Conservation (phyloP, 2,329 filamentous ascomycete genomes). For the Cercospora canescens region DNA sequence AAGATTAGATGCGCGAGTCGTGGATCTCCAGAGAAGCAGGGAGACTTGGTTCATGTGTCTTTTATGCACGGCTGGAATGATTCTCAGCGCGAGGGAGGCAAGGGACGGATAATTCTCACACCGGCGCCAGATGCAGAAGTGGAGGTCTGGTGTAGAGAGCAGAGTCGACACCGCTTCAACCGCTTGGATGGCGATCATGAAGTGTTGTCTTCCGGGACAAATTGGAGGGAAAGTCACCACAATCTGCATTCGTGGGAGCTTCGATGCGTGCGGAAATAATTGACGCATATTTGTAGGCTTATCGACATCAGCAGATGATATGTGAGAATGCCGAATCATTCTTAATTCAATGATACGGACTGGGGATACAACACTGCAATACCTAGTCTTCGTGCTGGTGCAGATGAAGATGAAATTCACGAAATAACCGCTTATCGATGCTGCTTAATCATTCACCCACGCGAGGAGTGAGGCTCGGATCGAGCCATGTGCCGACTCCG, state of each 20-base stretch:
- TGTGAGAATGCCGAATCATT: too few species aligned
- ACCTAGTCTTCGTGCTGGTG: too few species aligned
- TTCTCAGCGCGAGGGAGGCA: background rate
- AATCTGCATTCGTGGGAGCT: background rate
- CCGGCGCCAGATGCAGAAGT: background rate
- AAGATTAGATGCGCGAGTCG: background rate
- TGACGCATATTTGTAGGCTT: too few species aligned
- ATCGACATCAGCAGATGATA: too few species aligned
- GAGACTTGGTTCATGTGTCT: background rate
- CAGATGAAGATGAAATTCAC: too few species aligned
- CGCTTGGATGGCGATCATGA: background rate
- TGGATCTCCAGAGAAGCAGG: background rate
- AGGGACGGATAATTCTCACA: background rate
- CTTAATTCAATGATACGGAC: too few species aligned
- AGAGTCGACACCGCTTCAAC: background rate
- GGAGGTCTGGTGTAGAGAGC: background rate
- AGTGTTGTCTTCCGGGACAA: background rate
- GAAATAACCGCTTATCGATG: too few species aligned
- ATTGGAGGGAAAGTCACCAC: background rate
- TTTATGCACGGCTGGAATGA: constrained; percentile 5
- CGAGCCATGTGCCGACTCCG: background rate
- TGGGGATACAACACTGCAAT: too few species aligned
- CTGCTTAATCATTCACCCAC: background rate
- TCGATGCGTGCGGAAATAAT: background rate
- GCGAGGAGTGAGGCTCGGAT: background rate